Conservation (phyloP, 1,284 basidiomycete genomes). For the Malassezia globosa region DNA sequence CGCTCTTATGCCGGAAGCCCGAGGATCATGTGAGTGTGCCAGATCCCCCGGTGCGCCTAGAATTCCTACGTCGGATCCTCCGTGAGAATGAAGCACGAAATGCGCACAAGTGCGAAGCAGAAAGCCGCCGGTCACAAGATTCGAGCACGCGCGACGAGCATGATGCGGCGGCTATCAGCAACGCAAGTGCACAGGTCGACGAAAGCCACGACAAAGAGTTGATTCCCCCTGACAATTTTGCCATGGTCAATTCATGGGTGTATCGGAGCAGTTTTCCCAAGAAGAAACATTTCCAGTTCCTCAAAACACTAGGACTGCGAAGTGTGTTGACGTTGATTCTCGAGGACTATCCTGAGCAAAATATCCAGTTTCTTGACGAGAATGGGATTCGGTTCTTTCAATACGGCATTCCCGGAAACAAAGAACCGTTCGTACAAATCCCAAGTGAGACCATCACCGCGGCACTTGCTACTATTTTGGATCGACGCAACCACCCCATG, state of each 20-base stretch:
- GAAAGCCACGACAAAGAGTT: slow-evolving; percentile 18
- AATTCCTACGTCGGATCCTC: slow-evolving; percentile 13
- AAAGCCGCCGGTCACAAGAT: background rate
- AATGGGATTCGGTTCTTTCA: slow-evolving; percentile 51
- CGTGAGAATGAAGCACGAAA: slow-evolving; percentile 6
- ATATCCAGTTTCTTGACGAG: slow-evolving; percentile 49
- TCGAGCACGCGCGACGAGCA: background rate
- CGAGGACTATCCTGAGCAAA: slow-evolving; percentile 53
- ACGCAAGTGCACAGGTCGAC: background rate
- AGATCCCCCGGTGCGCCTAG: background rate
- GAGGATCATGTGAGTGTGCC: background rate
- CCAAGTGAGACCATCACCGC: slow-evolving; percentile 53
- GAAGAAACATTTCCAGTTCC: slow-evolving; percentile 52
- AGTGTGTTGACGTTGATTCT: slow-evolving; percentile 49
- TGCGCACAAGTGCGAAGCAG: background rate
- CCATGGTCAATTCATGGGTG: slow-evolving; percentile 50
- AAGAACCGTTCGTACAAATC: slow-evolving; percentile 48
- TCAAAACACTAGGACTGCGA: slow-evolving; percentile 51
- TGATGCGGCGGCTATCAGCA: background rate
- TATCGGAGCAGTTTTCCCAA: slow-evolving; percentile 53
- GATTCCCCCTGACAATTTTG: slow-evolving; percentile 44
- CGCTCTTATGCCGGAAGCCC: slow-evolving; percentile 14
- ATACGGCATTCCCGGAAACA: slow-evolving; percentile 55
- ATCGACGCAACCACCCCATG: slow-evolving; percentile 53
- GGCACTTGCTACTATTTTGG: slow-evolving; percentile 52